These are phyloP conservation scores for Lobosporangium transversale DNA, from an alignment of 192 early-diverging fungal genomes.

Conservation along the genomic window DNA sequence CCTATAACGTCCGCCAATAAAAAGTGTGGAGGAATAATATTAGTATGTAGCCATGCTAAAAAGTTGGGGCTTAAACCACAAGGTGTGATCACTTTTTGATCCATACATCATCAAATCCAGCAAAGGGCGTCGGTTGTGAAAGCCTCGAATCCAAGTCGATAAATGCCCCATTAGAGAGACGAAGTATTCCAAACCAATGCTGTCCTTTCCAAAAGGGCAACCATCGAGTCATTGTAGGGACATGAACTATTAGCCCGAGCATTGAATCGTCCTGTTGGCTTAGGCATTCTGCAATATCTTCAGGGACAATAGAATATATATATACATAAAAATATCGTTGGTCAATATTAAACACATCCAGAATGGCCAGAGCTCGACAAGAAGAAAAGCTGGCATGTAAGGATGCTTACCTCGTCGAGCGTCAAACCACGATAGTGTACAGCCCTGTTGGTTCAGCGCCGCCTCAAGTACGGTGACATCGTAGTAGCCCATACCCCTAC, in stretches of 20 bases:
- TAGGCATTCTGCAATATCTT: constrained; percentile 40
- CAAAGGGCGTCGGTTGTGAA: constrained; percentile 26
- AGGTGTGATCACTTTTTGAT: neutral
- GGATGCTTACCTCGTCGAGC: constrained; percentile 24
- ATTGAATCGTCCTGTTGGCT: constrained; percentile 46
- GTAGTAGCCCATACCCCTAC: constrained; percentile 47
- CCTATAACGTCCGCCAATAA: neutral
- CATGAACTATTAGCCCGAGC: constrained; percentile 44
- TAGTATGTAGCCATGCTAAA: no score
- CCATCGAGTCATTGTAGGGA: constrained; percentile 36
- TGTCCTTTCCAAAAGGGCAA: constrained; percentile 48
- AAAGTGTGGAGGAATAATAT: no score
- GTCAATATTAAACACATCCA: neutral
- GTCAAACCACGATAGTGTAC: constrained; percentile 45
- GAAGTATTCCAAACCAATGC: constrained; percentile 49
- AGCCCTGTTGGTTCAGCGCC: constrained; percentile 36
- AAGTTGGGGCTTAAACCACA: no score
- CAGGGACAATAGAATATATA: neutral
- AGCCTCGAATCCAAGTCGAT: constrained; percentile 43
- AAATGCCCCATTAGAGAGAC: constrained; percentile 38
- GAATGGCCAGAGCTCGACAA: neutral
- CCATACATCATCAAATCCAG: constrained; percentile 44
- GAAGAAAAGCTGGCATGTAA: neutral
- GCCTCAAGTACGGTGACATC: constrained; percentile 49
- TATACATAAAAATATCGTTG: neutral